Percentiles rank a stretch among this genome's conserved stretches.
phyloP scores from a whole-genome alignment of 192 early-diverging fungal species.

The Linnemannia hyalina region DNA sequence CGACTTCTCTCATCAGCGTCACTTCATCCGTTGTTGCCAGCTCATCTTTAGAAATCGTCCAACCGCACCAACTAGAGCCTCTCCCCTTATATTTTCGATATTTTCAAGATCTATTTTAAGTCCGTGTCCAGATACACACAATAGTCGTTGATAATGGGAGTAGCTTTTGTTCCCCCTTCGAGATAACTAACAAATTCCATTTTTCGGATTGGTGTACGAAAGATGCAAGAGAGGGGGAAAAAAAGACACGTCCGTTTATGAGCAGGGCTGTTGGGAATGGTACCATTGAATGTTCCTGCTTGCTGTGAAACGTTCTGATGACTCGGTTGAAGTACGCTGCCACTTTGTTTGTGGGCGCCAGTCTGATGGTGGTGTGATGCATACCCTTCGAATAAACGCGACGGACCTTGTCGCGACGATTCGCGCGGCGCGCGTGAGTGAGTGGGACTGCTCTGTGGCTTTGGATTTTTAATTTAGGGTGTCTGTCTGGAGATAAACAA shows the following conservation, averaged over 20 bases:
- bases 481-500: not conserved
- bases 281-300: not conserved
- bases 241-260: not conserved
- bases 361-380: not conserved
- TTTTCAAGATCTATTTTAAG: not conserved
- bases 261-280: not conserved
- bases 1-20: not conserved
- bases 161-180: not conserved
- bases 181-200: not conserved
- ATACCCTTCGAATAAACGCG: not conserved
- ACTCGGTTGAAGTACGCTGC: not conserved
- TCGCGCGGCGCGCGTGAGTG: not conserved
- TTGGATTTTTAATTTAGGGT: slow-evolving; percentile 9
- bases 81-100: not conserved
- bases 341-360: not conserved
- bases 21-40: not conserved
- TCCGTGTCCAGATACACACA: not conserved
- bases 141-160: not conserved
- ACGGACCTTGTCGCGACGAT: not conserved
- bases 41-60: not conserved
- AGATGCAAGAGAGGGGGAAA: not conserved
- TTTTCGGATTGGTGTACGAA: not conserved
- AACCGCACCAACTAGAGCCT: not conserved
- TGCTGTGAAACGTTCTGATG: not conserved
- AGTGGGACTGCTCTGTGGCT: slow-evolving; percentile 5